Percentiles rank a stretch among this genome's conserved stretches.
These are phyloP conservation scores for Skeletonema costatum DNA, from an alignment of 108 stramenopile genomes.

Conservation along the genomic window DNA sequence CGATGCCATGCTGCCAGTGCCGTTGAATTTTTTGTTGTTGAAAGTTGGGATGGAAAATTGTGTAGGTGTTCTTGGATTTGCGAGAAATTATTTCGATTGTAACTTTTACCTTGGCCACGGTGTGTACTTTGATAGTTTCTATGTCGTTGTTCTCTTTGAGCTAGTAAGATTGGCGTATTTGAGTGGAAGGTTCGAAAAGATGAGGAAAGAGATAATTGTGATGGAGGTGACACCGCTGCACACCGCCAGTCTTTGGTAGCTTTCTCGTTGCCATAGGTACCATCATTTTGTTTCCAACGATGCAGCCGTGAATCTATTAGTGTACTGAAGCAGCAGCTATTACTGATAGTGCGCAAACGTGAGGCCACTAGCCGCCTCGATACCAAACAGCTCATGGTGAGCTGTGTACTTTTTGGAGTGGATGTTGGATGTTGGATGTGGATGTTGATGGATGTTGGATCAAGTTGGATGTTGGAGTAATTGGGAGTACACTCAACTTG, in stretches of 20 bases:
- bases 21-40: neutral
- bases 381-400: neutral
- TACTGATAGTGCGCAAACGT: neutral
- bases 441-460: too few species aligned
- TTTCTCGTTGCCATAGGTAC: neutral
- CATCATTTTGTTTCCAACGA: neutral
- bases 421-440: too few species aligned
- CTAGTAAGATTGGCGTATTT: neutral
- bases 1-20: constrained; percentile 25
- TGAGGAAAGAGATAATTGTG: neutral
- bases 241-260: neutral
- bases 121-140: neutral
- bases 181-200: neutral
- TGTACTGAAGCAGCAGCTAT: neutral
- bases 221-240: neutral
- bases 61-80: neutral
- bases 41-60: neutral
- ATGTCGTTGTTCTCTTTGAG: neutral
- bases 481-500: neutral
- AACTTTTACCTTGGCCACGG: neutral
- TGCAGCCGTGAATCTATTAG: neutral
- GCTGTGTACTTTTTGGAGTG: too few species aligned
- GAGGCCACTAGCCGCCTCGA: neutral
- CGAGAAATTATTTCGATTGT: neutral
- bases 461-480: neutral